Percentiles rank a stretch among this genome's conserved stretches.
phyloP scores from a whole-genome alignment of 1,284 basidiomycete genomes.

The Trametes versicolor region DNA sequence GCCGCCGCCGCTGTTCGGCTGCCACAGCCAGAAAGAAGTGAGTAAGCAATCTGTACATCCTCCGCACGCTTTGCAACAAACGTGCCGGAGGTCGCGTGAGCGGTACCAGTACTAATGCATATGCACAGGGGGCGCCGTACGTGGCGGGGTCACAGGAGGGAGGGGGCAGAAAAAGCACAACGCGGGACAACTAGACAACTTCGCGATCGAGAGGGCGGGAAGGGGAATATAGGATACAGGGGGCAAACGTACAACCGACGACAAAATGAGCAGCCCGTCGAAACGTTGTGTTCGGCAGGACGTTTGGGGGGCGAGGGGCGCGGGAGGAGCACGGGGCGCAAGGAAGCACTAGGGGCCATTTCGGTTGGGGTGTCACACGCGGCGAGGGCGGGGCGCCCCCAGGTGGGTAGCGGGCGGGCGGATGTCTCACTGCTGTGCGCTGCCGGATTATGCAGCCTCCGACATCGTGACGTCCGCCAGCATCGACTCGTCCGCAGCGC shows the following conservation, averaged over 20 bases:
- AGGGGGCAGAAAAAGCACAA: constrained; percentile 25
- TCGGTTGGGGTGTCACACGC: constrained; percentile 4
- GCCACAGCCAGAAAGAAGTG: background rate
- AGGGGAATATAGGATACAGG: constrained; percentile 33
- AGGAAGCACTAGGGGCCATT: constrained; percentile 1
- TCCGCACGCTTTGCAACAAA: background rate
- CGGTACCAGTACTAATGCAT: constrained; percentile 7
- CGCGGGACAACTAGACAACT: constrained; percentile 14
- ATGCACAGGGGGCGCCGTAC: constrained; percentile 10
- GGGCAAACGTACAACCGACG: constrained; percentile 33
- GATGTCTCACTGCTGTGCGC: background rate
- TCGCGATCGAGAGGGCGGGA: constrained; percentile 15
- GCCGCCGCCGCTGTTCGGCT: background rate
- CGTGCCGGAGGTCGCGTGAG: background rate
- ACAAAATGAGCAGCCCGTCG: constrained; percentile 23
- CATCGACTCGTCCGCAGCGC: constrained; percentile 46
- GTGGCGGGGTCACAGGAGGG: background rate
- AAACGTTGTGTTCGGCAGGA: constrained; percentile 21
- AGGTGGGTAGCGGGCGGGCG: background rate
- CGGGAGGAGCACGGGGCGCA: background rate
- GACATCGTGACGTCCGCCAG: constrained; percentile 59
- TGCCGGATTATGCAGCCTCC: constrained; percentile 46
- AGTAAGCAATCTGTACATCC: background rate
- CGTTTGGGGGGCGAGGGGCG: constrained; percentile 12
- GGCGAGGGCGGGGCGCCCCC: constrained; percentile 4